phyloP scores from a whole-genome alignment of 495 filamentous ascomycete species.

The Aspergillus bertholletiae region DNA sequence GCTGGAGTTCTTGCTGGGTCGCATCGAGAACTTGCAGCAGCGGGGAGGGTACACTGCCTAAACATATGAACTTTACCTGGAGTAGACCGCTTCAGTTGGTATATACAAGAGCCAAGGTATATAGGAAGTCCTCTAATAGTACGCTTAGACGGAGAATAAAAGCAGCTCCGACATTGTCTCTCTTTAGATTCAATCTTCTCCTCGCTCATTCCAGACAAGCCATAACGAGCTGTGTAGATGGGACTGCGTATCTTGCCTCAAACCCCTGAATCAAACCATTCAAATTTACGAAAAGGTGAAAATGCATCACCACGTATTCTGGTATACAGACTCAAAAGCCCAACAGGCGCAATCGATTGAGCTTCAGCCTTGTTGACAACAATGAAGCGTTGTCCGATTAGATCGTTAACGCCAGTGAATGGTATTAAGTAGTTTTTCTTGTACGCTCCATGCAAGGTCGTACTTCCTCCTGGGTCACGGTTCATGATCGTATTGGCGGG shows the following conservation, averaged over 20 bases:
- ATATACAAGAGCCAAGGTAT: neutral
- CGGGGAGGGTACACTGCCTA: neutral
- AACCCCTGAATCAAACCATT: too few species aligned
- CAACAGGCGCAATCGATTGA: neutral
- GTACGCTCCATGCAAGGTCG: neutral
- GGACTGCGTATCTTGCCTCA: too few species aligned
- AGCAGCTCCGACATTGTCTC: too few species aligned
- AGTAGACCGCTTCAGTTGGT: neutral
- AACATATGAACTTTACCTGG: neutral
- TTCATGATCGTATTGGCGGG: neutral
- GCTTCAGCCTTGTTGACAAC: neutral
- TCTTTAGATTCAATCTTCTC: neutral
- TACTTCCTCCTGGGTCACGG: neutral
- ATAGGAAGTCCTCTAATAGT: neutral
- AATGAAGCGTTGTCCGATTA: neutral
- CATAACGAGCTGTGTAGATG: too few species aligned
- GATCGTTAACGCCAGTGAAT: neutral
- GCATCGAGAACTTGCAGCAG: conserved; percentile 43
- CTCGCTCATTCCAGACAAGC: too few species aligned
- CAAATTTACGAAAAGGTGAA: too few species aligned
- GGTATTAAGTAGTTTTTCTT: neutral
- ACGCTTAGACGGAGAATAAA: neutral
- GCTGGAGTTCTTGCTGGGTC: conserved; percentile 63
- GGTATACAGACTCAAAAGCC: neutral
- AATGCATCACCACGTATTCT: too few species aligned